These are phyloP conservation scores for Neofusicoccum cordaticola DNA, from an alignment of 2,329 filamentous ascomycete species.

Conservation along the genomic window DNA sequence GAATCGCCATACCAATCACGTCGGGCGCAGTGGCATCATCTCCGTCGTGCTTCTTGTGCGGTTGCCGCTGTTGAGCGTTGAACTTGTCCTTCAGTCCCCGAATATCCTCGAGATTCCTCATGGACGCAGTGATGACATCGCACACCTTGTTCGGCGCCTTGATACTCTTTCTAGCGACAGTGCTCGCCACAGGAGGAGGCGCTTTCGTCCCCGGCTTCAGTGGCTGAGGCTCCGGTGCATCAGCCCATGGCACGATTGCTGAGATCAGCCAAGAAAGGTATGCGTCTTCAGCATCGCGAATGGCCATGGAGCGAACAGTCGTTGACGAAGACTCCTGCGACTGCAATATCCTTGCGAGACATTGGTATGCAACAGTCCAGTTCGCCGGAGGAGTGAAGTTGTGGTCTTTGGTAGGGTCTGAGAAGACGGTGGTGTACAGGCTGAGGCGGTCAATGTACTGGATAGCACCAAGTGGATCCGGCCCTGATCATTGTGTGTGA, in stretches of 20 bases:
- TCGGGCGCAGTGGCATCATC: constrained; percentile 54
- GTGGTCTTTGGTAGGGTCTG: constrained; percentile 59
- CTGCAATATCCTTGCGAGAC: constrained; percentile 40
- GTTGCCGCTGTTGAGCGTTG: constrained; percentile 47
- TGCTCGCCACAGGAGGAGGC: constrained; percentile 57
- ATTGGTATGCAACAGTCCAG: constrained; percentile 65
- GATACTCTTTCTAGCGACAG: constrained; percentile 73
- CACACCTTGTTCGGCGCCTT: constrained; percentile 74
- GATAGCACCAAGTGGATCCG: constrained; percentile 61
- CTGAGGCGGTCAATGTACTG: constrained; percentile 63
- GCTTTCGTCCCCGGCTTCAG: constrained; percentile 48
- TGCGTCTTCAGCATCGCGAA: constrained; percentile 62
- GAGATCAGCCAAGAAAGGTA: constrained; percentile 76
- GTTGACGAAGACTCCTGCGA: neutral
- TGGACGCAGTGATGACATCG: constrained; percentile 63
- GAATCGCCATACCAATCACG: constrained; percentile 69
- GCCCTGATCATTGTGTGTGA: constrained; percentile 39
- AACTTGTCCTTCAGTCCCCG: constrained; percentile 54
- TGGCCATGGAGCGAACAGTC: constrained; percentile 41
- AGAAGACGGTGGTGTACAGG: constrained; percentile 72
- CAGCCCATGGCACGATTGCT: constrained; percentile 71
- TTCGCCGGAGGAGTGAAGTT: constrained; percentile 55
- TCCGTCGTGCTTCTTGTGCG: constrained; percentile 45
- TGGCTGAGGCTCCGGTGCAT: constrained; percentile 37
- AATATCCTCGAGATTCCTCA: constrained; percentile 64